These are phyloP conservation scores for Porcisia hertigi DNA, from an alignment of 208 protist species.

Conservation along the genomic window DNA sequence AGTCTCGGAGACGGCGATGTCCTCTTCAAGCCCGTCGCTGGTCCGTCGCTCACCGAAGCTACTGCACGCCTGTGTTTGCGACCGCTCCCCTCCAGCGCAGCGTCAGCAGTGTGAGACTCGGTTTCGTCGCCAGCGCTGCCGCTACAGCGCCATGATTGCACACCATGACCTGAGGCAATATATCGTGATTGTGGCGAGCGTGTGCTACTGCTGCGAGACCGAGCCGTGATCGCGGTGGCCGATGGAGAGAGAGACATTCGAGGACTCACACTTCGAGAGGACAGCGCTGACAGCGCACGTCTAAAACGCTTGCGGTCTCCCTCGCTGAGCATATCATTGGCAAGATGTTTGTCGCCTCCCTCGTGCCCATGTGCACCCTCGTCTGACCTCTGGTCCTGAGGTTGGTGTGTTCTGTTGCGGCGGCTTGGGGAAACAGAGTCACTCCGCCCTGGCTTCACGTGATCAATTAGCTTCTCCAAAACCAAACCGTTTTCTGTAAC, in stretches of 20 bases:
- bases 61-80: background rate
- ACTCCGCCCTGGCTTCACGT: constrained; percentile 13
- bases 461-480: constrained; percentile 42
- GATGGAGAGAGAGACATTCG: constrained; percentile 33
- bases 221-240: background rate
- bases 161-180: background rate
- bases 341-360: background rate
- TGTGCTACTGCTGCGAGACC: background rate
- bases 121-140: background rate
- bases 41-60: background rate
- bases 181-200: background rate
- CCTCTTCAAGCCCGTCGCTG: background rate
- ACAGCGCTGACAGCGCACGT: constrained; percentile 38
- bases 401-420: background rate
- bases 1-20: background rate
- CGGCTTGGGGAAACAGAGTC: background rate
- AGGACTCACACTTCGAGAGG: constrained; percentile 42
- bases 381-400: background rate
- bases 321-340: constrained; percentile 7
- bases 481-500: background rate
- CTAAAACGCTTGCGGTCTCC: constrained; percentile 34
- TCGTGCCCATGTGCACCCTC: background rate
- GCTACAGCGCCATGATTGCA: background rate
- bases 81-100: background rate
- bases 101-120: background rate